These are phyloP conservation scores for Schizophyllum commune DNA, from an alignment of 1,284 basidiomycete species.

Conservation along the genomic window DNA sequence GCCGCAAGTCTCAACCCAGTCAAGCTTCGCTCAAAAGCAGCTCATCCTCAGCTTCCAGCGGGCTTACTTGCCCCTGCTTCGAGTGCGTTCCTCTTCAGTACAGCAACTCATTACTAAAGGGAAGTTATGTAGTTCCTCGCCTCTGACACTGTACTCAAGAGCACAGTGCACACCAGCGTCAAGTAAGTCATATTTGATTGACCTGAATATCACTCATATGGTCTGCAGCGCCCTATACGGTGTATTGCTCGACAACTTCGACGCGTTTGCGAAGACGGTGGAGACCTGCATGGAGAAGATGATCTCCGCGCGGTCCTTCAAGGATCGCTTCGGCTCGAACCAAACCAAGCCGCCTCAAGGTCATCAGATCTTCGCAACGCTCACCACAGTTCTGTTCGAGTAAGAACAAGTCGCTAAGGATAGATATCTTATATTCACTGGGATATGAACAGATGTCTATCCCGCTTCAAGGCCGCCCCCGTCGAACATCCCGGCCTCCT, in stretches of 20 bases:
- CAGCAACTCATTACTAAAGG: constrained; percentile 1
- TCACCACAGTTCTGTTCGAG: constrained; percentile 46
- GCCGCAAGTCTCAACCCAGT: constrained; percentile 32
- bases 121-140: constrained; percentile 43
- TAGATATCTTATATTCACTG: not conserved
- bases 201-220: constrained; percentile 32
- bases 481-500: constrained; percentile 38
- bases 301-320: constrained; percentile 32
- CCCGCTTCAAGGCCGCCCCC: constrained; percentile 50
- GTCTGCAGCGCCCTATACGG: constrained; percentile 50
- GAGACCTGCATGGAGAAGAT: constrained; percentile 35
- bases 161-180: constrained; percentile 41
- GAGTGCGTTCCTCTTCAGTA: constrained; percentile 27
- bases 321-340: constrained; percentile 23
- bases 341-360: constrained; percentile 22
- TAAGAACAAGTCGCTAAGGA: constrained; percentile 20
- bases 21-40: constrained; percentile 20
- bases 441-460: constrained; percentile 36
- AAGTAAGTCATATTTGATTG: constrained; percentile 34
- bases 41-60: constrained; percentile 49
- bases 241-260: constrained; percentile 44
- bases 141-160: constrained; percentile 57
- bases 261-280: constrained; percentile 34
- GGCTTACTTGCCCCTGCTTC: constrained; percentile 48
- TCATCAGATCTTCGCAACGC: constrained; percentile 36